Evolutionary conservation across 805 yeast species (phyloP).

Genomic region (Kluyveromyces lactis): DNA sequence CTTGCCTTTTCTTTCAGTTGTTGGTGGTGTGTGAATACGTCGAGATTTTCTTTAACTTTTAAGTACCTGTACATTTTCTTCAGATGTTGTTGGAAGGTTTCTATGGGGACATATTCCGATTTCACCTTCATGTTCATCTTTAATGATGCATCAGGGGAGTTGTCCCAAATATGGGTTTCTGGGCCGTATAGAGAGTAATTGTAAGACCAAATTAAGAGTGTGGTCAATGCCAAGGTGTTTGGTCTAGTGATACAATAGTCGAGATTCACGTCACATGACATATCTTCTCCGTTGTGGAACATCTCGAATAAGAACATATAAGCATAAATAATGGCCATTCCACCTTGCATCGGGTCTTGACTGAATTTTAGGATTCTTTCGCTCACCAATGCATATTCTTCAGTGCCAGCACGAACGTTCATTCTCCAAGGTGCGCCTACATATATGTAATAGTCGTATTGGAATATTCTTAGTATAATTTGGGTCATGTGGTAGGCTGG

Average conservation of each 20-base stretch:
- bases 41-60: conserved; percentile 27
- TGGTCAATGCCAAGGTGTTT: conserved; percentile 28
- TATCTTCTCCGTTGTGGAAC: conserved; percentile 39
- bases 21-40: conserved; percentile 34
- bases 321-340: conserved; percentile 50
- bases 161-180: conserved; percentile 31
- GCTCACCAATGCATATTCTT: conserved; percentile 42
- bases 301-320: conserved; percentile 54
- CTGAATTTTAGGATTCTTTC: conserved; percentile 33
- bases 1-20: conserved; percentile 35
- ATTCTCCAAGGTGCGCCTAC: conserved; percentile 80
- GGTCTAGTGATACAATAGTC: conserved; percentile 40
- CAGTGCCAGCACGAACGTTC: conserved; percentile 51
- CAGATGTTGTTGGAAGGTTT: conserved; percentile 44
- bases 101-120: conserved; percentile 28
- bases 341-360: conserved; percentile 36
- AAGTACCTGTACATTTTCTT: conserved; percentile 36
- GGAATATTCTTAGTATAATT: conserved; percentile 60
- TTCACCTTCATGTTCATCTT: conserved; percentile 3
- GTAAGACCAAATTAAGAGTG: conserved; percentile 42
- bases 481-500: conserved; percentile 70
- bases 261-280: conserved; percentile 41
- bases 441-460: conserved; percentile 68
- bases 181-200: conserved; percentile 41
- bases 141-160: conserved; percentile 3